phyloP scores from a whole-genome alignment of 441 rosid species.

The Adansonia rubrostipa region DNA sequence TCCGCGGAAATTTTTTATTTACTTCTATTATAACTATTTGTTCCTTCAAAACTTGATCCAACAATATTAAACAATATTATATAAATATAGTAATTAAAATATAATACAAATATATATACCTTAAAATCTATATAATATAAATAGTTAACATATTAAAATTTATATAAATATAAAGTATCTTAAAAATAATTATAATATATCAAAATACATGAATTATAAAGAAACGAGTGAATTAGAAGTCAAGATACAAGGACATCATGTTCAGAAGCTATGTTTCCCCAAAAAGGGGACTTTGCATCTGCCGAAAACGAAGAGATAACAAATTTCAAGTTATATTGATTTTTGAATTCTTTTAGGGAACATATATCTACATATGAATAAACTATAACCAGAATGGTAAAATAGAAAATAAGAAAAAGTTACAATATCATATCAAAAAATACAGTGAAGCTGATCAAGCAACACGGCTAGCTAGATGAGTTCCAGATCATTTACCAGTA shows the following conservation, averaged over 20 bases:
- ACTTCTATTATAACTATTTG: no score
- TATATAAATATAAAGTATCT: no score
- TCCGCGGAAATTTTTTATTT: no score
- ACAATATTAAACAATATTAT: no score
- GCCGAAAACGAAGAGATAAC: constrained; percentile 8
- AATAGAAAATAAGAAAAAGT: background rate
- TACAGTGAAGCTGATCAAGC: background rate
- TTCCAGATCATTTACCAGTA: background rate
- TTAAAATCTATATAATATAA: no score
- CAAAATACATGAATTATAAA: background rate
- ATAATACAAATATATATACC: no score
- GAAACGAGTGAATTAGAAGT: background rate
- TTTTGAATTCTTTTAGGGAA: constrained; percentile 6
- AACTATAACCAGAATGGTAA: constrained; percentile 5
- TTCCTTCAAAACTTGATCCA: no score
- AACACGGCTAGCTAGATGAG: constrained; percentile 11
- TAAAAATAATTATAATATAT: no score
- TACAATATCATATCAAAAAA: constrained; percentile 13
- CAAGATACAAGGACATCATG: background rate
- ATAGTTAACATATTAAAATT: no score
- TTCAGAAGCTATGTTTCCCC: background rate
- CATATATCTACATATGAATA: background rate
- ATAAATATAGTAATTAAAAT: no score
- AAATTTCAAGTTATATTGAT: constrained; percentile 24
- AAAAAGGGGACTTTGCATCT: background rate